Evolutionary conservation across 305 asterid species (phyloP), one percentile per base, ranked within the genome.

Genomic region (Fraxinus velutina): DNA sequence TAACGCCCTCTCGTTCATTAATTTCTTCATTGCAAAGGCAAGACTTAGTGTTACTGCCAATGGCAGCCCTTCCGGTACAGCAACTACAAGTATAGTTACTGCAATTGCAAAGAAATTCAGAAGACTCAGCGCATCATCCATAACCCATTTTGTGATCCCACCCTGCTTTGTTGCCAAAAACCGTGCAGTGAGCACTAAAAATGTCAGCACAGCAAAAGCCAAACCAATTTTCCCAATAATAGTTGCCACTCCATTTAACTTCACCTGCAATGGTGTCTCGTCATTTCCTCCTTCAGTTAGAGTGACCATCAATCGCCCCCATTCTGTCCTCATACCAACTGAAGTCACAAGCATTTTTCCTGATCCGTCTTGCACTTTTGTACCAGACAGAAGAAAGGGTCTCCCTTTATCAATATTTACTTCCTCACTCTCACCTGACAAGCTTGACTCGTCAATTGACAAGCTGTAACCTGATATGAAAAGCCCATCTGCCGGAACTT

Each of bases 51-150:
- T 92, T 73, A 94, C 98, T 42, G 98, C 98, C 76, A 94, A 81
- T 0, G 98, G 98, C 42, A 94, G 88, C 77, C 98, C 97, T 84
- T 94, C 98, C 4, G 98, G 97, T 13, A 94, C 98, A 4, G 98
- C 98, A 70, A 94, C 98, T 2, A 94, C 98, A 15, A 94, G 89
- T 79, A 94, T 92, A 22, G 98, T 94, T 37, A 94, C 97, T 0
- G 97, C 97, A 79, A 88, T 88, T 4, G 97, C 97, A 44, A 92
- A 92, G 89, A 88, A 92, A 62, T 94, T 89, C 78, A 94, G 79
- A 76, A 94, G 86, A 12, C 73, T 79, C 81, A 91, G 15, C 0
- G 83, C 95, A 75, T 94, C 98, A 2, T 13, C 27, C 2, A 81
- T 81, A 5, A 90, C 83, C 98, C 98, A 94, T 3, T 36, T 57